Percentiles rank a stretch among this genome's conserved stretches.
Evolutionary conservation across 108 stramenopile genomes (phyloP).

Genomic region (Cyclostephanos tholiformis): DNA sequence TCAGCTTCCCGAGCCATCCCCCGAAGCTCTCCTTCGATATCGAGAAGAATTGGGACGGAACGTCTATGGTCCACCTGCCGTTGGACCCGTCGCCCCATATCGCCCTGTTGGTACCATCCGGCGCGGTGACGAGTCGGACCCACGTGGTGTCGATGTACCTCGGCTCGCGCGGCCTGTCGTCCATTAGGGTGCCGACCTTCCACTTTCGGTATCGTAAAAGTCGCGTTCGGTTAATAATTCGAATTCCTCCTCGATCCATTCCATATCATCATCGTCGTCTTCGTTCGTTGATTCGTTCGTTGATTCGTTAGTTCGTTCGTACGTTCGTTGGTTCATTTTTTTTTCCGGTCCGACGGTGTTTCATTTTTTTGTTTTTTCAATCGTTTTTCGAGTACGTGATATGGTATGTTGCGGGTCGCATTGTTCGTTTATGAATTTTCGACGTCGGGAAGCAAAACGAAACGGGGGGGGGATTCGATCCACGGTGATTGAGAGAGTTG

Average conservation of each 20-base stretch:
- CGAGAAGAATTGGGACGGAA: conserved; percentile 73
- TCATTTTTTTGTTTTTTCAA: no score
- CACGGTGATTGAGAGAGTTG: no score
- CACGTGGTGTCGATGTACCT: conserved; percentile 79
- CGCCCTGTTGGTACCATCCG: conserved; percentile 71
- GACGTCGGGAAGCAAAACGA: no score
- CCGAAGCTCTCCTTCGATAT: conserved; percentile 63
- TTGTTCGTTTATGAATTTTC: no score
- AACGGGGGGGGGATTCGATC: no score
- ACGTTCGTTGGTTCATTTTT: background rate
- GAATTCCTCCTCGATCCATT: conserved; percentile 79
- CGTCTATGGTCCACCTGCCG: conserved; percentile 81
- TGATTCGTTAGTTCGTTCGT: background rate
- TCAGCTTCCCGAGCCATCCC: conserved; percentile 69
- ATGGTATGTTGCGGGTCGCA: no score
- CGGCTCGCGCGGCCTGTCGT: conserved; percentile 34
- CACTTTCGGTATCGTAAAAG: conserved; percentile 79
- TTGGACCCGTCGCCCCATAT: conserved; percentile 72
- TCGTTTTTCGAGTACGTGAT: no score
- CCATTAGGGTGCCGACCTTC: conserved; percentile 77
- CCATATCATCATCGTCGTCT: conserved; percentile 69
- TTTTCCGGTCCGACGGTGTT: no score
- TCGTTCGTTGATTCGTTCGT: no score
- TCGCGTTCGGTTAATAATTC: conserved; percentile 76
- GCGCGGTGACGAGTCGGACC: conserved; percentile 64